Evolutionary conservation across 352 stramenopile genomes (phyloP).

Genomic region (Aphanomyces astaci): DNA sequence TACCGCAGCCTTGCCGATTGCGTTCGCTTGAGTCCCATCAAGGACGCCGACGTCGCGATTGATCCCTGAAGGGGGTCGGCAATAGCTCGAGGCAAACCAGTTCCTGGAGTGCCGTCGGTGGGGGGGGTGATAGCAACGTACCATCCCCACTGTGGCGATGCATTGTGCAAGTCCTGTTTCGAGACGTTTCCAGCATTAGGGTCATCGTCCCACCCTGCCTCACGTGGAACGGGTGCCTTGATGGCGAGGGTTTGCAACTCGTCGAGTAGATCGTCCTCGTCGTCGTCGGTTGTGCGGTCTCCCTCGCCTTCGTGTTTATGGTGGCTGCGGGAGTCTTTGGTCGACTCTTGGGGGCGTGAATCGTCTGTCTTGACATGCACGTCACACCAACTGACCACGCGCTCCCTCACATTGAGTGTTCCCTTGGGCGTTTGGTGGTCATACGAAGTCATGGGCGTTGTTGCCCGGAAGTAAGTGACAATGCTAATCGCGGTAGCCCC

Average conservation of each 20-base stretch:
- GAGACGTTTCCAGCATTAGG: slow-evolving; percentile 16
- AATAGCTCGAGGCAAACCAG: slow-evolving; percentile 1
- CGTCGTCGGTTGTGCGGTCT: slow-evolving; percentile 8
- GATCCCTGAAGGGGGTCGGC: background rate
- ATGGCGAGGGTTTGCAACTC: slow-evolving; percentile 4
- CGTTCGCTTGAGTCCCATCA: slow-evolving; percentile 14
- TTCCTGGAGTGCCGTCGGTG: slow-evolving; percentile 33
- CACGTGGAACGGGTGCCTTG: slow-evolving; percentile 24
- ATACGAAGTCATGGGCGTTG: background rate
- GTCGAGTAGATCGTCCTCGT: background rate
- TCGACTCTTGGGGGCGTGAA: background rate
- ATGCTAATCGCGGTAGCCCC: slow-evolving; percentile 58
- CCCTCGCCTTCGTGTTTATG: background rate
- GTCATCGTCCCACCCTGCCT: slow-evolving; percentile 22
- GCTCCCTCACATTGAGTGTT: background rate
- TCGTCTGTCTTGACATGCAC: slow-evolving; percentile 33
- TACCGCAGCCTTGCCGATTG: slow-evolving; percentile 10
- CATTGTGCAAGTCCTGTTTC: slow-evolving; percentile 34
- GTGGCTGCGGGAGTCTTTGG: background rate
- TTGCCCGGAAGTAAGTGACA: slow-evolving; percentile 57
- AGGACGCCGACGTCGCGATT: background rate
- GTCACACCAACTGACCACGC: slow-evolving; percentile 71
- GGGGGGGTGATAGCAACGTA: slow-evolving; percentile 81
- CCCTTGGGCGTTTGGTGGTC: background rate
- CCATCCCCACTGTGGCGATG: slow-evolving; percentile 81